A percentile compares a stretch with the other conserved stretches of the same genome.
Evolutionary conservation across 345 rosid species (phyloP).

Genomic region (Balakata baccata): DNA sequence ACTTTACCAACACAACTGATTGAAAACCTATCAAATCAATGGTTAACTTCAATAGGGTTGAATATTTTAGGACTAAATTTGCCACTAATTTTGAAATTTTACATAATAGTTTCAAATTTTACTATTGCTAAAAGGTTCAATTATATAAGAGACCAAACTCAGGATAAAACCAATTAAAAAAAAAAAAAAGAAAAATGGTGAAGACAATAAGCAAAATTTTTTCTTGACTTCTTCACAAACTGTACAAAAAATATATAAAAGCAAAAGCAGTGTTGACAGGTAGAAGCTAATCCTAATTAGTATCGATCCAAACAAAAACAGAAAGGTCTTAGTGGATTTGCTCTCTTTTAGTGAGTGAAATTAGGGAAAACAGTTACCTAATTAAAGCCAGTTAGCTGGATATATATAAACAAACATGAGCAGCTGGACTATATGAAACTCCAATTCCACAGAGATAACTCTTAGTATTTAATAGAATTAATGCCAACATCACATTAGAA

Average conservation of each 20-base stretch:
- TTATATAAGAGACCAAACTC: neutral
- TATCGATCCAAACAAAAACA: slow-evolving; percentile 17
- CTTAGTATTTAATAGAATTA: neutral
- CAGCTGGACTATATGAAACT: neutral
- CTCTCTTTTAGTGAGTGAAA: slow-evolving; percentile 1
- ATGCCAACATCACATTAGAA: neutral
- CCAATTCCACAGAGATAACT: neutral
- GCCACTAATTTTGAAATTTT: too few relatives aligned
- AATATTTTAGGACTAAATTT: too few relatives aligned
- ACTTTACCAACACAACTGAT: neutral
- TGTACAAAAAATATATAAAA: neutral
- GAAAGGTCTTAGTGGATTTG: neutral
- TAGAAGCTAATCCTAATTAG: neutral
- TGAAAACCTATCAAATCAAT: too few relatives aligned
- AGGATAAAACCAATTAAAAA: neutral
- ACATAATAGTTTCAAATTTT: too few relatives aligned
- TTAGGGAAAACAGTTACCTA: slow-evolving; percentile 15
- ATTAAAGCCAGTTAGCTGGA: slow-evolving; percentile 2
- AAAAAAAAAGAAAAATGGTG: neutral
- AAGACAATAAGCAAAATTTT: slow-evolving; percentile 1
- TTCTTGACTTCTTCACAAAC: slow-evolving; percentile 24
- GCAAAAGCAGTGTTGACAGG: neutral
- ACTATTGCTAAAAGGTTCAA: too few relatives aligned
- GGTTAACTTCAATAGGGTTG: too few relatives aligned
- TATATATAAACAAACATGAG: neutral